Evolutionary conservation across 2,329 filamentous ascomycete genomes (phyloP), one percentile per base, ranked within the genome.

Genomic region (Arthrinium puccinioides): DNA sequence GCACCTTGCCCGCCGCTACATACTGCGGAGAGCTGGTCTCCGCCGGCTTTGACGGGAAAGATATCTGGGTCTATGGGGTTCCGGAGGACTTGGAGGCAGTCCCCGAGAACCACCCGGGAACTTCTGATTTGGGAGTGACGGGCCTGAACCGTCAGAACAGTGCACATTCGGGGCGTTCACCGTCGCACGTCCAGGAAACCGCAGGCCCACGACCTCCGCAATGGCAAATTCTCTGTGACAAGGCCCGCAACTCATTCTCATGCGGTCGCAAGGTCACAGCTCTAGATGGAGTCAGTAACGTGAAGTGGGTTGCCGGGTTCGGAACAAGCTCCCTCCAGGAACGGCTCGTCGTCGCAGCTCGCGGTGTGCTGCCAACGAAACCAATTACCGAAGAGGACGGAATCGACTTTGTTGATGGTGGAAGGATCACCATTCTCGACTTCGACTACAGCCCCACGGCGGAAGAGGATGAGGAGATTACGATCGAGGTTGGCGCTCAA

Each of bases 51-150:
- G 70, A 82, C 40, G 78, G 76, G 11, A 79, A 74, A 39, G 78
- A 86, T 18, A 63, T 92, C 5, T 90, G 84, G 83, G 59, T 90
- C 3, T 90, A 90, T 56, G 85, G 85, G 19, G 65, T 90, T 20
- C 85, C 86, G 2, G 78, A 83, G 50, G 78, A 84, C 48, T 62
- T 88, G 15, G 82, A 85, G 52, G 72, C 79, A 16, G 60, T 74
- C 15, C 67, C 74, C 2, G 70, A 74, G 20, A 40, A 46, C 11
- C 52, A 52, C 23, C 51, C 54, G n/a, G 39, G 47, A 1, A 44
- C 45, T 14, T 51, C 49, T 21, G 59, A 64, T 36, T 39, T 35
- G 45, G 50, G 34, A 41, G 44, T 41, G 14, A 50, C 26, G 38
- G 47, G 50, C 9, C 40, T 62, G 19, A 51, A 57, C 9, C 63